A percentile compares a stretch with the other conserved stretches of the same genome.
Conservation (phyloP, 345 rosid genomes). For the Corchorus capsularis region DNA sequence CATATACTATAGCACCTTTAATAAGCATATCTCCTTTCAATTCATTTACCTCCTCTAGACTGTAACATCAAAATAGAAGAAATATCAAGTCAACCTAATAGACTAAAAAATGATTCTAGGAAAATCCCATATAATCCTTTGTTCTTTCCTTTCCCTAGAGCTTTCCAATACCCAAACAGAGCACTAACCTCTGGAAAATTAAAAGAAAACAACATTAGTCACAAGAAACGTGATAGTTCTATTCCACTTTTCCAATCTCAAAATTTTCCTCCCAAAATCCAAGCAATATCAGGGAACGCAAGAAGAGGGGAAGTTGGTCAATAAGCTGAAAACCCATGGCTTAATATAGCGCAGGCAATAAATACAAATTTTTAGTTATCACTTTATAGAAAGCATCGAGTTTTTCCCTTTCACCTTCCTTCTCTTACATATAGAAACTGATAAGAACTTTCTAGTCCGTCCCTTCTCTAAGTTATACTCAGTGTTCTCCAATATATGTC, state of each 20-base stretch:
- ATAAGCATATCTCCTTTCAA: background rate
- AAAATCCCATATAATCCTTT: background rate
- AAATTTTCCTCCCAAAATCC: background rate
- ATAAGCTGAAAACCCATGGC: background rate
- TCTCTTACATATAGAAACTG: slow-evolving; percentile 3
- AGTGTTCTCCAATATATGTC: background rate
- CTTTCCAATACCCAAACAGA: background rate
- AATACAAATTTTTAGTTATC: background rate
- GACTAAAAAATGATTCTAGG: background rate
- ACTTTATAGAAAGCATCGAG: background rate
- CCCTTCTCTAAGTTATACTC: background rate
- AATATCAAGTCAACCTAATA: background rate
- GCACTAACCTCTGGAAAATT: background rate
- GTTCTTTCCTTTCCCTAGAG: background rate
- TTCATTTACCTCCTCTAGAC: background rate
- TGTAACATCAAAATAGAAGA: background rate
- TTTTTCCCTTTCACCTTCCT: background rate
- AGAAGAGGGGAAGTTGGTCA: background rate
- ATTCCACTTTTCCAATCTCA: background rate
- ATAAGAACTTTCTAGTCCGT: background rate
- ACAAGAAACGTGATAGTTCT: background rate
- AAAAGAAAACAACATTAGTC: background rate
- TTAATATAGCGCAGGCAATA: background rate
- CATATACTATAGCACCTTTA: background rate
- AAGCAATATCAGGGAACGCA: background rate